These are phyloP conservation scores for Fusarium devonianum DNA, from an alignment of 2,329 filamentous ascomycete species.

Conservation along the genomic window DNA sequence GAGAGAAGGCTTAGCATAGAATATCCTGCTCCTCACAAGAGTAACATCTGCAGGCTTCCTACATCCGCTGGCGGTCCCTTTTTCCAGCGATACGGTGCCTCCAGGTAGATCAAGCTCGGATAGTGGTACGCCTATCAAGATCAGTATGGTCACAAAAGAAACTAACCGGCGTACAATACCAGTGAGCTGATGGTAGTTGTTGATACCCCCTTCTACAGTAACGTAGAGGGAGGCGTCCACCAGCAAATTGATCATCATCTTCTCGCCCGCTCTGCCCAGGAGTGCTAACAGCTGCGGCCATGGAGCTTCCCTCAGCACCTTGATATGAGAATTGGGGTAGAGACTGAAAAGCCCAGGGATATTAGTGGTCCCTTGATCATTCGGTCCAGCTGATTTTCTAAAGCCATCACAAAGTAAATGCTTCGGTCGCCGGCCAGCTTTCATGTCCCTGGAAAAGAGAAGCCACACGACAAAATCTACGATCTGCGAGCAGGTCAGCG, in stretches of 20 bases:
- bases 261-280: conserved; percentile 77
- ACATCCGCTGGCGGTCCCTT: neutral
- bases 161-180: conserved; percentile 56
- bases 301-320: conserved; percentile 69
- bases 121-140: conserved; percentile 57
- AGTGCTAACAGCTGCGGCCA: conserved; percentile 81
- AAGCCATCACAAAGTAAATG: conserved; percentile 89
- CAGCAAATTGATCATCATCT: conserved; percentile 79
- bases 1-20: conserved; percentile 80
- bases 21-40: conserved; percentile 82
- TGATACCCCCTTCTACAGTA: conserved; percentile 62
- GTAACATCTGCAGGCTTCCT: conserved; percentile 65
- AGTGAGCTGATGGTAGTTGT: conserved; percentile 80
- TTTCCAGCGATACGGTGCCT: conserved; percentile 11
- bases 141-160: conserved; percentile 2
- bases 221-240: conserved; percentile 80
- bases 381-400: conserved; percentile 55
- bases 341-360: conserved; percentile 72
- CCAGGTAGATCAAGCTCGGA: conserved; percentile 52
- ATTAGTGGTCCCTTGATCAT: conserved; percentile 43
- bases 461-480: conserved; percentile 80
- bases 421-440: conserved; percentile 59
- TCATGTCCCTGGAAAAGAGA: conserved; percentile 69
- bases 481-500: conserved; percentile 61
- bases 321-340: conserved; percentile 74